Evolutionary conservation across 2,329 filamentous ascomycete genomes (phyloP), one percentile per base, ranked within the genome.

Genomic region (Pseudogymnoascus sp.): DNA sequence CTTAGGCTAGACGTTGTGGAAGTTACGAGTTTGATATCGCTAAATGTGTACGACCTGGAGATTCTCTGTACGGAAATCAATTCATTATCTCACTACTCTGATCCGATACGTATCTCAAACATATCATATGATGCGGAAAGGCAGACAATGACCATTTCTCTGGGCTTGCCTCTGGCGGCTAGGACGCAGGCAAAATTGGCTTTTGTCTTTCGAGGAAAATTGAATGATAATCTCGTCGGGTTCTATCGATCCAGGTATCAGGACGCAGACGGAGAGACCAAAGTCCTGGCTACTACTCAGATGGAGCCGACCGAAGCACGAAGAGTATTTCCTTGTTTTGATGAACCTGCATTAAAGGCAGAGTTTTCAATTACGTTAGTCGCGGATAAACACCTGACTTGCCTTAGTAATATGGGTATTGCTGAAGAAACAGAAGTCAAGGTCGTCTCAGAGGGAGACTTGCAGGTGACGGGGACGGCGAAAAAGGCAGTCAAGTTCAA

Each of bases 281-380:
- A 83, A 70, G 88, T 84, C 73, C 79, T 89, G 71, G 87, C 85
- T 11, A 87, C 86, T 7, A 87, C 86, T 10, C 86, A 89, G 77
- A 88, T 89, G 82, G 86, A 89, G 76, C 85, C 87, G 16, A 89
- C 85, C 10, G 85, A 89, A 76, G 86, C 85, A 63, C 78, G 87
- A 67, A 62, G 50, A 31, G 86, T 87, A 4, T 88, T 89, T 75
- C 88, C 88, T 34, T 89, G 87, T 75, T 89, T 89, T 73, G 88
- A 90, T 71, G 87, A 90, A 76, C 88, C 88, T 16, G 85, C 85
- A 16, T 76, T 89, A 62, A 90, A 90, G 76, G 84, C 87, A 16
- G 81, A 82, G 66, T 90, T 88, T 75, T 85, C 85, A 7, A 81
- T 89, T 64, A 88, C 85, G 0, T 75, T 90, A 64, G 76, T 89